Conservation (phyloP, 139 green algal genomes). For the Tetradesmus obliquus region DNA sequence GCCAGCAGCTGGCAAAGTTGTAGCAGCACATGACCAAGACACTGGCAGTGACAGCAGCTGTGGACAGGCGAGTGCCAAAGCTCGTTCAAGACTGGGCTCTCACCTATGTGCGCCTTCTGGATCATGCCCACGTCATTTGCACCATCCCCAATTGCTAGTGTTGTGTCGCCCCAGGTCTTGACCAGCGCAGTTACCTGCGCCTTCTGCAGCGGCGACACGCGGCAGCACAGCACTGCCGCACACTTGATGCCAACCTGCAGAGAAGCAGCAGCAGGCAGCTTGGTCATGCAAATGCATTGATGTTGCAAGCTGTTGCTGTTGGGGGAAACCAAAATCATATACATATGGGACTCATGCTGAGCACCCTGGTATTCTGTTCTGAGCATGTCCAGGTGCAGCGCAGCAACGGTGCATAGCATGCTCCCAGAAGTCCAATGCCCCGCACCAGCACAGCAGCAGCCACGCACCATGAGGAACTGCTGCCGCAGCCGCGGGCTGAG, state of each 20-base stretch:
- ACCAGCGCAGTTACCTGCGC: slow-evolving; percentile 78
- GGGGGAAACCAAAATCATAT: no score
- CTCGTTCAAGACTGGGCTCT: background rate
- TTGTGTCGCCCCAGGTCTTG: slow-evolving; percentile 72
- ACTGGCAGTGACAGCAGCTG: background rate
- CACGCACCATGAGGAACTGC: slow-evolving; percentile 50
- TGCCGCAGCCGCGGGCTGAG: slow-evolving; percentile 62
- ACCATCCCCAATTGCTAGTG: slow-evolving; percentile 97
- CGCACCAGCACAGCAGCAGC: background rate
- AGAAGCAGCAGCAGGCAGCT: background rate
- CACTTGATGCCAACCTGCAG: slow-evolving; percentile 65
- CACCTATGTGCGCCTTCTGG: slow-evolving; percentile 71
- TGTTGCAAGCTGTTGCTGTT: background rate
- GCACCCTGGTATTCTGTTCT: no score
- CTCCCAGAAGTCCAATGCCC: no score
- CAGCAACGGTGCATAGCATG: no score
- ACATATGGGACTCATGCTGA: no score
- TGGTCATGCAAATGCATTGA: background rate
- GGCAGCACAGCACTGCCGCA: slow-evolving; percentile 80
- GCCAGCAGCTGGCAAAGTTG: no score
- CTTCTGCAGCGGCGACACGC: slow-evolving; percentile 84
- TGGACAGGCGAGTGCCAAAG: no score
- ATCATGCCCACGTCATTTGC: slow-evolving; percentile 99
- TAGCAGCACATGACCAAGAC: no score
- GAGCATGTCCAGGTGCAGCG: no score